Evolutionary conservation across 495 filamentous ascomycete species (phyloP).

Genomic region (Tuber aestivum): DNA sequence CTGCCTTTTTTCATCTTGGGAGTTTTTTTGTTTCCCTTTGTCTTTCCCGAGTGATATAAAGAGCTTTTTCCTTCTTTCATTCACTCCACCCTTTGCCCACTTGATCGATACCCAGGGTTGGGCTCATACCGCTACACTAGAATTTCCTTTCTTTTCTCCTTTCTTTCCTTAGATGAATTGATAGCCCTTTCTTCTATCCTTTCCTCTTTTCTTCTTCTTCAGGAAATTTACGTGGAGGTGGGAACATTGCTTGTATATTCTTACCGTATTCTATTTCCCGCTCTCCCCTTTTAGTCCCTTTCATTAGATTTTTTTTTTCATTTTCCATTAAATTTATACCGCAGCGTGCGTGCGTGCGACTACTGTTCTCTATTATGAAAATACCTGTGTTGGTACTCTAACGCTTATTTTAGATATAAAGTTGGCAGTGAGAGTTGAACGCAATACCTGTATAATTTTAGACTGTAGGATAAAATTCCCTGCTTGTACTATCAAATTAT

Average conservation of each 20-base stretch:
- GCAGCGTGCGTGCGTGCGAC: background rate
- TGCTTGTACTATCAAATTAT: too few species aligned
- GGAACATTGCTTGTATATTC: background rate
- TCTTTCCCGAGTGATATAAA: background rate
- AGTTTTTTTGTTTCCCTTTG: background rate
- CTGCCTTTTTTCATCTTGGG: too few species aligned
- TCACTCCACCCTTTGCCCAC: background rate
- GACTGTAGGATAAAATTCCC: too few species aligned
- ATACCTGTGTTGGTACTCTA: too few species aligned
- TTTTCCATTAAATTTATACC: too few species aligned
- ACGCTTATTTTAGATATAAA: too few species aligned
- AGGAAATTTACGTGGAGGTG: background rate
- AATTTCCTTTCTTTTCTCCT: background rate
- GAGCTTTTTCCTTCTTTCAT: background rate
- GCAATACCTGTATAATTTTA: too few species aligned
- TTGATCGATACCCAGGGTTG: background rate
- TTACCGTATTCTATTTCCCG: background rate
- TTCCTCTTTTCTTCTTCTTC: background rate
- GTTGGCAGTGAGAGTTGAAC: too few species aligned
- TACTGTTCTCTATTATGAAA: background rate
- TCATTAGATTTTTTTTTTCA: too few species aligned
- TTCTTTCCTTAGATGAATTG: background rate
- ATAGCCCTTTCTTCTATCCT: conserved; percentile 7
- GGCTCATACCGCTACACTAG: background rate
- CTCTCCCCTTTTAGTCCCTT: too few species aligned